Base-by-base conservation (phyloP, 164 flowering plant genomes). In the Echeveria elegans region DNA sequence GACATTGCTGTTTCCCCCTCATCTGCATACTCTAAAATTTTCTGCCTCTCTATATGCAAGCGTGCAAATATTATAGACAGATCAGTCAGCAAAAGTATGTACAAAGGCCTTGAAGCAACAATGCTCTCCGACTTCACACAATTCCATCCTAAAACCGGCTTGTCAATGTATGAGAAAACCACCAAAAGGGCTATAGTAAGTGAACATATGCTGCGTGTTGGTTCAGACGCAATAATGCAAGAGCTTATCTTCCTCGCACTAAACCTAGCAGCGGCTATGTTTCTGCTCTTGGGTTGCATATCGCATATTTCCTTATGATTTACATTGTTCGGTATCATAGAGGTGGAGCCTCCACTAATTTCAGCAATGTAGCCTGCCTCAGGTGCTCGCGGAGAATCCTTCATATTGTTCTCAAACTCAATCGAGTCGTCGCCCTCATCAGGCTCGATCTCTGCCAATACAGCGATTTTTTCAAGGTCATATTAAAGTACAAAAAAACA, bases 41-140 rank as follows among this genome's bases (percentile, higher is more conserved):
- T 70, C 36, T 43, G 69, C 65, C 50, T 70, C 37, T 70, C 76
- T 2, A 72, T 56, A 21, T 45, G 68, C 66, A 85, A 6, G 21
- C 69, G 70, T 5, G 66, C 75, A 10, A 77, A 31, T 53, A 81
- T 76, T 24, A 83, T 78, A 1, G 81, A 72, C 1, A 78, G 4
- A 66, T 85, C 82, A 12, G 82, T 80, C 12, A 85, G 64, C 70
- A 85, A 16, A 6, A 85, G 66, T 0, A 77, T 79, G 68, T 76
- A 85, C 30, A 85, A 72, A 59, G 89, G 89, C 75, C 74, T 77
- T 15, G 72, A 75, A 47, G 80, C 77, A 5, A 79, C 66, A 14
- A 79, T 52, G 67, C 86, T 81, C 69, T 75, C 78, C 0, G 82
- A 73, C n/a, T 68, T 77, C n/a, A 77, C 81, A 7, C 81, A 66